Base-by-base conservation (phyloP, 2,329 filamentous ascomycete species). In the Neopestalotiopsis sp. region DNA sequence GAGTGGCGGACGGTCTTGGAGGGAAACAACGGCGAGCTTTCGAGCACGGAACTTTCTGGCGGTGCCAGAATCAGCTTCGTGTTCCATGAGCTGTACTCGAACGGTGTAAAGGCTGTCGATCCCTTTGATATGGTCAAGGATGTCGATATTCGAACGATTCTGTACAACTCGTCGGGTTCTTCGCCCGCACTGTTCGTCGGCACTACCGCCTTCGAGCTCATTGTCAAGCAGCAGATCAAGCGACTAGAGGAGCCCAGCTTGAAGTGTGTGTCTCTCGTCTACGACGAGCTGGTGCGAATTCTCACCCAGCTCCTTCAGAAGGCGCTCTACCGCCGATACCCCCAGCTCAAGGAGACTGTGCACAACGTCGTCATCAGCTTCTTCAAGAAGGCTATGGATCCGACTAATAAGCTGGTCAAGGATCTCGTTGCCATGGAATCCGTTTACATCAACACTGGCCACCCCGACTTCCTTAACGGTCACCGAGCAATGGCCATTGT, bases 131-230 rank as follows among this genome's bases (percentile, higher is more conserved):
- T 95, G 72, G 94, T 98, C 81, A 99, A 98, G 85, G 96, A 99
- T 80, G 91, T 95, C 70, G 96, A 99, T 78, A 99, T 99, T 75
- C 92, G 97, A 74, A 98, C 94, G 30, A 95, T 98, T 71, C 89
- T 99, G 9, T 97, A 97, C 89, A 99, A 99, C 88, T 98, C 96
- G 30, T 98, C 96, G n/a, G 96, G 96, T 78, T 96, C 96, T 38
- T 97, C 95, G 1, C 96, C 96, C 0, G 95, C 96, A 1, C 89
- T 99, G 7, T 99, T 99, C 78, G 96, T 99, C 38, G 96, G 96
- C 68, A 98, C 96, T 7, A 97, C 94, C 6, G 96, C 96, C n/a
- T 99, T 99, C 76, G 96, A 99, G 82, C 86, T 98, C 73, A 98
- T 99, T 75, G 95, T 98, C 74, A 99, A 98, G 88, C 94, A 98